A percentile compares a stretch with the other conserved stretches of the same genome.
phyloP scores from a whole-genome alignment of 352 stramenopile genomes.

The Phytophthora pluvialis region DNA sequence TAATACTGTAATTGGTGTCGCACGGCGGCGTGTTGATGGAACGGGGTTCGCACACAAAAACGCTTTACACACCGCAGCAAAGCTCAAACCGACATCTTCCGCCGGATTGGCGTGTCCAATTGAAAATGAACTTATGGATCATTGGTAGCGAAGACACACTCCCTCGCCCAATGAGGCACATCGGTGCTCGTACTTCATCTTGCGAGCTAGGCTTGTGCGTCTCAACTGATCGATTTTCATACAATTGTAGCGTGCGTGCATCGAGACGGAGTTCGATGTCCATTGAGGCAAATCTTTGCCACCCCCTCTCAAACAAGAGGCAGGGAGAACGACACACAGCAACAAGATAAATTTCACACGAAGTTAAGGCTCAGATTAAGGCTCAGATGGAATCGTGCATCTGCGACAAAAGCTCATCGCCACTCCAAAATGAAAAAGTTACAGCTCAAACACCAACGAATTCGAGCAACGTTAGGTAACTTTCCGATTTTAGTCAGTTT shows the following conservation, averaged over 20 bases:
- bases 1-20: conserved; percentile 27
- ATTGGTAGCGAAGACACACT: conserved; percentile 17
- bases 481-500: too few relatives aligned
- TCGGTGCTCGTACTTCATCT: background rate
- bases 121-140: conserved; percentile 9
- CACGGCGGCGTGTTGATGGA: conserved; percentile 28
- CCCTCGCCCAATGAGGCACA: conserved; percentile 10
- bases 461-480: too few relatives aligned
- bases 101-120: conserved; percentile 24
- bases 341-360: conserved; percentile 7
- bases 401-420: too few relatives aligned
- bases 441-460: too few relatives aligned
- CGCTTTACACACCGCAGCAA: conserved; percentile 30
- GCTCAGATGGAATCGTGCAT: too few relatives aligned
- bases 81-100: conserved; percentile 32
- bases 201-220: background rate
- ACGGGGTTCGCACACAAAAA: conserved; percentile 14
- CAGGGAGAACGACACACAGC: background rate
- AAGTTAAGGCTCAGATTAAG: background rate
- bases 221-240: conserved; percentile 6
- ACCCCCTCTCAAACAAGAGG: conserved; percentile 7
- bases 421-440: too few relatives aligned
- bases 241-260: conserved; percentile 18
- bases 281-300: conserved; percentile 17
- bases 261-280: conserved; percentile 12